Evolutionary conservation across 371 early-diverging fungal genomes (phyloP), one percentile per base, ranked within the genome.

Genomic region (Choanephora cucurbitarum): DNA sequence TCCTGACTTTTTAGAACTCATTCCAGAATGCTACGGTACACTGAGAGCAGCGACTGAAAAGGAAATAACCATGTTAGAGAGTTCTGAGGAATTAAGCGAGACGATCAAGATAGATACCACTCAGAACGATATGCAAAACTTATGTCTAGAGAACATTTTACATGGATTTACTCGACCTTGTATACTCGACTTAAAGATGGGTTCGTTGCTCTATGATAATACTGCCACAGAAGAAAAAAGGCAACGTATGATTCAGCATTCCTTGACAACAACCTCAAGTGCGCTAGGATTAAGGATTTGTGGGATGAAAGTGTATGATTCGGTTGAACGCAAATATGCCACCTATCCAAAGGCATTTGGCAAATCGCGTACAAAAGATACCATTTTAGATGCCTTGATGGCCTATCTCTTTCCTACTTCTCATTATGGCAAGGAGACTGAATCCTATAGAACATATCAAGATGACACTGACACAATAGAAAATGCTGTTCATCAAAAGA

Each of bases 131-230:
- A n/a, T n/a, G 79, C 81, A 73, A 44, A 69, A 81, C 47, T 60
- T 92, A 22, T 90, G 90, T 60, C 60, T 92, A 57, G 91, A 90
- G 63, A 92, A 92, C 52, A 43, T 91, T n/a, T 64, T 85, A 13
- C 65, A 71, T 53, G 86, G 86, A 5, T 90, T 88, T 57, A 74
- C 67, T 17, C 77, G 81, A 39, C 87, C 91, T 1, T 89, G 89
- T 59, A 73, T 93, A 8, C 62, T 93, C 51, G 93, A 93, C 66
- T 28, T 93, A n/a, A 93, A 93, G 64, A 64, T 93, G 37, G 93
- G 93, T 13, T 72, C 76, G 0, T 78, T 76, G 50, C 64, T 89
- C 18, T 83, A 80, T 56, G 89, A 86, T 43, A 74, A 80, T 32
- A 62, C 79, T 41, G 91, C 91, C 0, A 56, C 79, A 10, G 81